Conservation (phyloP, 2,329 filamentous ascomycete species). For the Talaromyces sp. region DNA sequence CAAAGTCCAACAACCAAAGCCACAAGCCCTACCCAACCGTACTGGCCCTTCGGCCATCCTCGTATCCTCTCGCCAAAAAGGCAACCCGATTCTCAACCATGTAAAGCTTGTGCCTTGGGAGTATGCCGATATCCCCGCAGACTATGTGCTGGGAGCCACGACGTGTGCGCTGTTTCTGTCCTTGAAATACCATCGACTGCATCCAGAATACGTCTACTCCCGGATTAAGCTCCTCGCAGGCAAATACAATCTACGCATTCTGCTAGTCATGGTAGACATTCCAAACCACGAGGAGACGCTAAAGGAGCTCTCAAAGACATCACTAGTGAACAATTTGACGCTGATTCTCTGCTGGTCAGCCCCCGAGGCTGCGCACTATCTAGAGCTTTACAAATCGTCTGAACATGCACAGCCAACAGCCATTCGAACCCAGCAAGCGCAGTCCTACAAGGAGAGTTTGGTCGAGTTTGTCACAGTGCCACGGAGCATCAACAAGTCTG, state of each 20-base stretch:
- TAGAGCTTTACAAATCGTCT: constrained; percentile 92
- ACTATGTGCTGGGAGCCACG: constrained; percentile 81
- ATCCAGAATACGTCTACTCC: constrained; percentile 96
- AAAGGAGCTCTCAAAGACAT: constrained; percentile 87
- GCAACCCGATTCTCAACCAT: constrained; percentile 83
- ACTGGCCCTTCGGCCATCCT: constrained; percentile 70
- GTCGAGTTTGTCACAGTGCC: constrained; percentile 91
- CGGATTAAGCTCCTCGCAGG: constrained; percentile 79
- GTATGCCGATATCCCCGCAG: constrained; percentile 92
- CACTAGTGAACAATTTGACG: constrained; percentile 86
- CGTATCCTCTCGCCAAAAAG: constrained; percentile 88
- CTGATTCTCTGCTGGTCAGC: constrained; percentile 91
- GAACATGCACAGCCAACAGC: constrained; percentile 77
- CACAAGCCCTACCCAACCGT: constrained; percentile 70
- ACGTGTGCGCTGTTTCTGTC: constrained; percentile 91
- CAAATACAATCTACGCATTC: constrained; percentile 78
- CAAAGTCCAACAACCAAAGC: constrained; percentile 78
- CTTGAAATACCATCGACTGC: constrained; percentile 93
- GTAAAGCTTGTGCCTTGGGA: constrained; percentile 86
- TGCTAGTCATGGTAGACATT: constrained; percentile 92
- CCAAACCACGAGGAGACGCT: constrained; percentile 86
- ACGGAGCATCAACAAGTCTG: constrained; percentile 86
- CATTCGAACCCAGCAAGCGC: constrained; percentile 80
- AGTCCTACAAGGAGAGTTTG: constrained; percentile 77
- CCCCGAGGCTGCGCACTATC: constrained; percentile 85